phyloP scores from a whole-genome alignment of 495 filamentous ascomycete genomes.

The Cairneyella variabilis region DNA sequence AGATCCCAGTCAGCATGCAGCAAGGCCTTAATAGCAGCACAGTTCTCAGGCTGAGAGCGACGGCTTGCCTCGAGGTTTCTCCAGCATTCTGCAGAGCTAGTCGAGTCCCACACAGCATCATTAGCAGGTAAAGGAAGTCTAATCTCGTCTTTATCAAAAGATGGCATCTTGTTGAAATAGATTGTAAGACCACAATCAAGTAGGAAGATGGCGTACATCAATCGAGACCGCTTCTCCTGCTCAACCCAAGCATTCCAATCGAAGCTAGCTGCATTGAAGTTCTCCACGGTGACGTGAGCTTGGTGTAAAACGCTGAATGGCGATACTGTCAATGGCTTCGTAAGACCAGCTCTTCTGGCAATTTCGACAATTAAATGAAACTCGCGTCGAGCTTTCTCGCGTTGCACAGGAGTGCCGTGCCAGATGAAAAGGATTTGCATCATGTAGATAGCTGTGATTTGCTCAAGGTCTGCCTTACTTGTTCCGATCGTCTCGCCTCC shows the following conservation, averaged over 20 bases:
- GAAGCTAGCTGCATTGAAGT: constrained; percentile 37
- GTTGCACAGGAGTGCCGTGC: constrained; percentile 58
- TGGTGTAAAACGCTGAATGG: constrained; percentile 43
- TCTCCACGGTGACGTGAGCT: constrained; percentile 33
- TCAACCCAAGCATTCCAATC: constrained; percentile 62
- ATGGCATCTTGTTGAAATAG: constrained; percentile 58
- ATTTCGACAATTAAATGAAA: constrained; percentile 50
- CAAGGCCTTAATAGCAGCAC: constrained; percentile 48
- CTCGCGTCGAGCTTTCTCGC: constrained; percentile 47
- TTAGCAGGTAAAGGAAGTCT: constrained; percentile 59
- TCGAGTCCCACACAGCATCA: constrained; percentile 64
- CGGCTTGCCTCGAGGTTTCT: constrained; percentile 55
- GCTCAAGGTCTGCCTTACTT: constrained; percentile 45
- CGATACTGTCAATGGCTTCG: constrained; percentile 37
- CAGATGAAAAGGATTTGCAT: constrained; percentile 55
- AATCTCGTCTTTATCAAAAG: constrained; percentile 54
- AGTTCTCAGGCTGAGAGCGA: constrained; percentile 54
- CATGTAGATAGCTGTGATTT: constrained; percentile 56
- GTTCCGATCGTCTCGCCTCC: constrained; percentile 29
- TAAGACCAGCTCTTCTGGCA: constrained; percentile 45
- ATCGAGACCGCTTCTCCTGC: constrained; percentile 60
- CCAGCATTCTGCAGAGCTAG: constrained; percentile 50
- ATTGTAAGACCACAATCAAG: constrained; percentile 55
- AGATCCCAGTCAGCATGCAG: constrained; percentile 48
- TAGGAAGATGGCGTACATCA: constrained; percentile 58